A percentile compares a stretch with the other conserved stretches of the same genome.
Conservation (phyloP, 176 grass and related monocot genomes). For the Triticum monococcum region DNA sequence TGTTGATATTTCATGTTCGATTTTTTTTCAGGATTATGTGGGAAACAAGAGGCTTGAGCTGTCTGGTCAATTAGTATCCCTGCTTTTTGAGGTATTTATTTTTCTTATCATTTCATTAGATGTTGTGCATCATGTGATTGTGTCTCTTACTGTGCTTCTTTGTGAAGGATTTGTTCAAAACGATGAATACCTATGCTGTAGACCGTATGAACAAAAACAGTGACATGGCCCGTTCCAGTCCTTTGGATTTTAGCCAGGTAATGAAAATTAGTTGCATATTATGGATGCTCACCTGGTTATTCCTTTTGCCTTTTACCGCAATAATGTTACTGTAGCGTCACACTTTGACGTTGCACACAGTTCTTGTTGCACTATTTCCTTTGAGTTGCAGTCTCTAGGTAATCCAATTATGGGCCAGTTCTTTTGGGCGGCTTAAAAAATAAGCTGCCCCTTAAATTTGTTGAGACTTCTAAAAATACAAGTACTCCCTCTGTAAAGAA, state of each 20-base stretch:
- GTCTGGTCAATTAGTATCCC: conserved; percentile 88
- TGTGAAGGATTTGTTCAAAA: conserved; percentile 95
- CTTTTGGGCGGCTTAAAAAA: no score
- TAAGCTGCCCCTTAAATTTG: no score
- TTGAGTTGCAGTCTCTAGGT: background rate
- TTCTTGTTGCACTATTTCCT: conserved; percentile 10
- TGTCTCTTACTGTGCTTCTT: conserved; percentile 3
- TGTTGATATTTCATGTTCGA: conserved; percentile 24
- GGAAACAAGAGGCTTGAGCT: conserved; percentile 96
- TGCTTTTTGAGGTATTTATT: conserved; percentile 85
- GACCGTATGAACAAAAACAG: conserved; percentile 45
- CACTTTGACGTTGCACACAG: background rate
- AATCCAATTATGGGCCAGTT: background rate
- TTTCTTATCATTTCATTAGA: conserved; percentile 10
- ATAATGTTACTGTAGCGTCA: background rate
- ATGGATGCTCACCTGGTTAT: background rate
- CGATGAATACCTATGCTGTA: conserved; percentile 62
- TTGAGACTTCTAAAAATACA: no score
- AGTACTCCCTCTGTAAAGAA: no score
- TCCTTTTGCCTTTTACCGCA: background rate
- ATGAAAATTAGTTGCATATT: conserved; percentile 10
- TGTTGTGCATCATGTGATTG: background rate
- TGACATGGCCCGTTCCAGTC: conserved; percentile 62
- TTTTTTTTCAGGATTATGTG: conserved; percentile 80
- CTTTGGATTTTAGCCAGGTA: conserved; percentile 78